Evolutionary conservation across 2,329 filamentous ascomycete genomes (phyloP).

Genomic region (Fusarium sp.): DNA sequence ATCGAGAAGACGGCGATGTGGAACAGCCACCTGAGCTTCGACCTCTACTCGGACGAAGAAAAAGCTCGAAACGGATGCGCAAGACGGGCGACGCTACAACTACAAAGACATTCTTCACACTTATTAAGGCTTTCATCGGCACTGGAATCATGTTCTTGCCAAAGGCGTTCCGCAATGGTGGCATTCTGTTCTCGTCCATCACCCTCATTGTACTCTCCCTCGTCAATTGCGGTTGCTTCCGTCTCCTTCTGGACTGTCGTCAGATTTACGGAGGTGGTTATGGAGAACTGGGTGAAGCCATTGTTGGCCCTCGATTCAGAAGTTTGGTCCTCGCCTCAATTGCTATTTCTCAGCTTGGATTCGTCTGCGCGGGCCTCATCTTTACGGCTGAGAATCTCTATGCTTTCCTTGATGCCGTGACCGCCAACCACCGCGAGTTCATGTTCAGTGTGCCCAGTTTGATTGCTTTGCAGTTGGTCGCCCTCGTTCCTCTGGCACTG

Average conservation of each 20-base stretch:
- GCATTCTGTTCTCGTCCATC: slow-evolving; percentile 79
- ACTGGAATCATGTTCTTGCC: slow-evolving; percentile 87
- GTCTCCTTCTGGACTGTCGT: slow-evolving; percentile 76
- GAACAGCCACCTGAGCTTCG: slow-evolving; percentile 67
- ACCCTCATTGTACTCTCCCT: slow-evolving; percentile 74
- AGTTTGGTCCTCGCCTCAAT: slow-evolving; percentile 76
- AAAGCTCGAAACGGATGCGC: slow-evolving; percentile 60
- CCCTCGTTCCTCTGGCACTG: slow-evolving; percentile 74
- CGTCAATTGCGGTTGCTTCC: slow-evolving; percentile 78
- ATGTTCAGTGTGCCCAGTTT: slow-evolving; percentile 65
- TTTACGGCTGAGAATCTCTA: slow-evolving; percentile 81
- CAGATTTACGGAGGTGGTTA: slow-evolving; percentile 75
- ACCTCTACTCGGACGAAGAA: slow-evolving; percentile 66
- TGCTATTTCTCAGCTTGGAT: slow-evolving; percentile 80
- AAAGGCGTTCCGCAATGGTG: slow-evolving; percentile 83
- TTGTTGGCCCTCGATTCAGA: slow-evolving; percentile 73
- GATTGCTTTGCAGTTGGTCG: slow-evolving; percentile 74
- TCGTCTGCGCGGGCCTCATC: slow-evolving; percentile 82
- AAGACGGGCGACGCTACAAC: slow-evolving; percentile 73
- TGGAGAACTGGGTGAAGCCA: slow-evolving; percentile 77
- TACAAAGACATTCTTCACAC: slow-evolving; percentile 81
- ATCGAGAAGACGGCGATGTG: slow-evolving; percentile 58
- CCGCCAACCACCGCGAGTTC: slow-evolving; percentile 61
- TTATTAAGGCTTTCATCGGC: slow-evolving; percentile 82
- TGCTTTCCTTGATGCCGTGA: slow-evolving; percentile 75